phyloP scores from a whole-genome alignment of 2,329 filamentous ascomycete species.

The Camillea tinctor region DNA sequence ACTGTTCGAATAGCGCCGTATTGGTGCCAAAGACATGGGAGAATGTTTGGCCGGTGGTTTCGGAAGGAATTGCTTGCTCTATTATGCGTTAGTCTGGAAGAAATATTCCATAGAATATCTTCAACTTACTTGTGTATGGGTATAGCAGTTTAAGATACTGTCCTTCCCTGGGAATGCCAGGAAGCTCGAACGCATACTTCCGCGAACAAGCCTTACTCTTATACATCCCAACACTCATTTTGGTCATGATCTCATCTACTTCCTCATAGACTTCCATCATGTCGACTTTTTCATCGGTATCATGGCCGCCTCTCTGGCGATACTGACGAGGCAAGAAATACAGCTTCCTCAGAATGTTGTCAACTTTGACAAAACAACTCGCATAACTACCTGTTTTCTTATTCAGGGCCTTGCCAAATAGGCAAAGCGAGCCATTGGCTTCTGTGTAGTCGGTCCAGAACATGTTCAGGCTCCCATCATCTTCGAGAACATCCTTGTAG shows the following conservation, averaged over 20 bases:
- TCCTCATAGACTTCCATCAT: slow-evolving; percentile 91
- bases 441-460: slow-evolving; percentile 98
- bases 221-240: slow-evolving; percentile 80
- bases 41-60: slow-evolving; percentile 79
- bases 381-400: slow-evolving; percentile 76
- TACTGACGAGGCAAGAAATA: slow-evolving; percentile 84
- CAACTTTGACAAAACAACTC: slow-evolving; percentile 93
- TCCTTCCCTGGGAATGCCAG: slow-evolving; percentile 80
- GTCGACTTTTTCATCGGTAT: slow-evolving; percentile 74
- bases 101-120: neutral
- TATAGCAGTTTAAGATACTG: slow-evolving; percentile 97
- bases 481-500: slow-evolving; percentile 82
- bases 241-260: slow-evolving; percentile 84
- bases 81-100: slow-evolving; percentile 17
- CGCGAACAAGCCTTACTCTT: slow-evolving; percentile 88
- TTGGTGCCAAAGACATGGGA: slow-evolving; percentile 93
- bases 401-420: slow-evolving; percentile 95
- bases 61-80: slow-evolving; percentile 69
- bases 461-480: slow-evolving; percentile 86
- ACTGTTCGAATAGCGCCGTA: slow-evolving; percentile 94
- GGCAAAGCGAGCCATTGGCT: slow-evolving; percentile 82
- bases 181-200: slow-evolving; percentile 94
- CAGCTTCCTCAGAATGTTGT: slow-evolving; percentile 89
- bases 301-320: slow-evolving; percentile 54
- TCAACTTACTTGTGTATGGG: slow-evolving; percentile 71